phyloP scores from a whole-genome alignment of 2,329 filamentous ascomycete genomes.

The Aspergillus hiratsukae region DNA sequence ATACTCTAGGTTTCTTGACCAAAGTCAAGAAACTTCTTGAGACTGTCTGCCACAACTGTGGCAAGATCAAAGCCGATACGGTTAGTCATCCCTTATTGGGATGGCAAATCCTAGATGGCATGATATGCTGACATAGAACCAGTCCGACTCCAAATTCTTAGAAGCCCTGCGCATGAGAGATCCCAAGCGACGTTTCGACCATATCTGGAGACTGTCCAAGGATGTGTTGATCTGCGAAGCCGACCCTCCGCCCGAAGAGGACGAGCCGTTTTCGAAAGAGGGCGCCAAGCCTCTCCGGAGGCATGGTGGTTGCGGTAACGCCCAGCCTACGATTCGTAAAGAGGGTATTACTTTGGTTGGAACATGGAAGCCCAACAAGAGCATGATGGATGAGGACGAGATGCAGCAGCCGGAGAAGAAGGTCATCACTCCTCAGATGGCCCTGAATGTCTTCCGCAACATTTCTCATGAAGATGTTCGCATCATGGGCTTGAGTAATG shows the following conservation, averaged over 20 bases:
- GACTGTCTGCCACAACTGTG: conserved; percentile 98
- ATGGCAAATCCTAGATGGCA: conserved; percentile 52
- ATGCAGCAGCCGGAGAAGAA: conserved; percentile 72
- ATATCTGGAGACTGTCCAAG: conserved; percentile 89
- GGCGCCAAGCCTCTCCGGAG: conserved; percentile 48
- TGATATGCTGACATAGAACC: conserved; percentile 46
- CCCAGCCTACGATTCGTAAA: conserved; percentile 81
- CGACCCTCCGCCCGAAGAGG: conserved; percentile 63
- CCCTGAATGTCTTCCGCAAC: conserved; percentile 78
- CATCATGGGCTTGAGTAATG: conserved; percentile 85
- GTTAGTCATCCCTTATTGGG: conserved; percentile 70
- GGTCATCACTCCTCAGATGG: conserved; percentile 75
- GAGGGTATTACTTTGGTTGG: conserved; percentile 77
- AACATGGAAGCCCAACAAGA: conserved; percentile 67
- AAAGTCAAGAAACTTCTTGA: conserved; percentile 99
- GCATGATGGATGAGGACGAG: conserved; percentile 62
- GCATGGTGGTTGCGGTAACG: conserved; percentile 92
- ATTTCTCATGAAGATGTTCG: conserved; percentile 77
- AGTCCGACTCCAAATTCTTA: conserved; percentile 80
- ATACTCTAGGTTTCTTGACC: conserved; percentile 76
- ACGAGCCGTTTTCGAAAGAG: conserved; percentile 66
- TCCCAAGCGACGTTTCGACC: conserved; percentile 89
- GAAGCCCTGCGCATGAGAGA: conserved; percentile 81
- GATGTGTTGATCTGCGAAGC: conserved; percentile 80
- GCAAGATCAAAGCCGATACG: conserved; percentile 94